Evolutionary conservation across 2,329 filamentous ascomycete genomes (phyloP), one percentile per base, ranked within the genome.

Genomic region (Fusarium odoratissimum): DNA sequence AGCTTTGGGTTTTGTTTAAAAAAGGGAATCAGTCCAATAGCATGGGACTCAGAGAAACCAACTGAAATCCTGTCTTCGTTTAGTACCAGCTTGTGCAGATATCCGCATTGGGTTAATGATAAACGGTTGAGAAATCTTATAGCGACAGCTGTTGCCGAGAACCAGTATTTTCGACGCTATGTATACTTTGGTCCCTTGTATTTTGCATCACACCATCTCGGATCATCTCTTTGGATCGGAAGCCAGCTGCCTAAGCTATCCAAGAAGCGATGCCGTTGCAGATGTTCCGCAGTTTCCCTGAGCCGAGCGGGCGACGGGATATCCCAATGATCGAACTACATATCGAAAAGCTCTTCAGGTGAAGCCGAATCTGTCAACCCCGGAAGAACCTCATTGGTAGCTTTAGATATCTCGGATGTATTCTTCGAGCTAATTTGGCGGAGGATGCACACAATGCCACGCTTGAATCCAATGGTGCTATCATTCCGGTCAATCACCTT

Each of bases 1-100:
- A 75, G 23, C 5, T 4, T 28, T 8, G 61, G 40, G 16, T 73
- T 75, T 9, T 75, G 54, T 1, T 25, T 42, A 17, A 63, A 73
- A 31, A 73, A 75, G 0, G 58, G 64, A 5, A 74, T 71, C 5
- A 75, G 4, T 0, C 69, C 72, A 10, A 59, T 16, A 0, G 30
- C 23, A 4, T 75, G 69, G 7, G 28, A 35, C 3, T 64, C 60
- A 2, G 58, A 23, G 0, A 14, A 5, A 1, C 23, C 44, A 5
- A 52, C 48, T 4, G 59, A 10, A 3, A 23, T 12, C 0, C 1
- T 25, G 30, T 64, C 57, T 25, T 75, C 72, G 11, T 60, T 23
- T 0, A 73, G 2, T 4, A 62, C 0, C 3, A 75, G 30, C 6
- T 45, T 55, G 3, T 14, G 57, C 0, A 75, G 21, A 4, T 45